These are phyloP conservation scores for Cladosporium sp. DNA, from an alignment of 2,329 filamentous ascomycete genomes.

Conservation along the genomic window DNA sequence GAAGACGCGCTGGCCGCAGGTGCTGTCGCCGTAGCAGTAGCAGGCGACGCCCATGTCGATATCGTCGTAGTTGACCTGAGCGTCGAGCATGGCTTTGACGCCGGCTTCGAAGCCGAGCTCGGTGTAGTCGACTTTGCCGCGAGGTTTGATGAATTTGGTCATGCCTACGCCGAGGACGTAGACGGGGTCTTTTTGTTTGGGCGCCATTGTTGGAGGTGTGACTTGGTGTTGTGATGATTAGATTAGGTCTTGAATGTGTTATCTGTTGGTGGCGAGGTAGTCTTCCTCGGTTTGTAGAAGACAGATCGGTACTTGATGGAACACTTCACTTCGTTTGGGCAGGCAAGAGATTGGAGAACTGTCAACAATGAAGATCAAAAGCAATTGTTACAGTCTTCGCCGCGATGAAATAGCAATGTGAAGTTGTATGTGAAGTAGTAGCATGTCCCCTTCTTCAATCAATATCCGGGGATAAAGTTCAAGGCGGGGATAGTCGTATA, in stretches of 20 bases:
- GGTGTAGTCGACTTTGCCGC: slow-evolving; percentile 90
- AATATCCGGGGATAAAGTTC: not conserved
- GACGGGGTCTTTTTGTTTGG: slow-evolving; percentile 28
- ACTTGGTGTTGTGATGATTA: not conserved
- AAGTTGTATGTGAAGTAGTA: not conserved
- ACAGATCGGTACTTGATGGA: not conserved
- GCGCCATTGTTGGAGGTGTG: slow-evolving; percentile 12
- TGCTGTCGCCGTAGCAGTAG: slow-evolving; percentile 96
- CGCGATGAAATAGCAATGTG: not conserved
- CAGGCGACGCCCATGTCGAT: slow-evolving; percentile 95
- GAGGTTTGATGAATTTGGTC: slow-evolving; percentile 98
- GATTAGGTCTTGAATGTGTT: not conserved
- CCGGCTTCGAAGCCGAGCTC: slow-evolving; percentile 92
- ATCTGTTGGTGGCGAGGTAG: not conserved
- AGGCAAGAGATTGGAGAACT: not conserved
- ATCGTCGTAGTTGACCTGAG: slow-evolving; percentile 93
- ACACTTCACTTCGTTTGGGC: not conserved
- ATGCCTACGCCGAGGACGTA: slow-evolving; percentile 98
- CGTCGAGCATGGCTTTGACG: slow-evolving; percentile 78
- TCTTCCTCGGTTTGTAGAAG: not conserved
- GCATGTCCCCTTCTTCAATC: not conserved
- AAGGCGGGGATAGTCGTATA: not conserved
- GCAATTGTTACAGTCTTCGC: not conserved
- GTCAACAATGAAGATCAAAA: not conserved
- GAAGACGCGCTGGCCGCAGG: slow-evolving; percentile 93